Percentiles rank a stretch among this genome's conserved stretches.
Conservation (phyloP, 805 yeast species). For the Nakazawaea pomicola region DNA sequence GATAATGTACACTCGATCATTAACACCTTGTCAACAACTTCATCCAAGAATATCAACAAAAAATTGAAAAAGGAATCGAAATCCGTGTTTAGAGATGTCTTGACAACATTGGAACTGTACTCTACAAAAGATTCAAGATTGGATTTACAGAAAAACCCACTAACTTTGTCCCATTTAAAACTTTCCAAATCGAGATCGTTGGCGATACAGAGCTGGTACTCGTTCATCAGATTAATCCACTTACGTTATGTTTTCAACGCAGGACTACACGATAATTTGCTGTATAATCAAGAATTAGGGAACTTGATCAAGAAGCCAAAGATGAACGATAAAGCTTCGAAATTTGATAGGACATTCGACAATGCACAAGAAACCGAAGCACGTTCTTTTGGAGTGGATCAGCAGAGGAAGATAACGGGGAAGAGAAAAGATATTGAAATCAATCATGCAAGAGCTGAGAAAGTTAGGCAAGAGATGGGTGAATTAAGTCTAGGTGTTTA, state of each 20-base stretch:
- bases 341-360: constrained; percentile 12
- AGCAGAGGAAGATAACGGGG: constrained; percentile 15
- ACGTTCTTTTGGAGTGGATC: constrained; percentile 12
- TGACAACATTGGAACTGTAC: constrained; percentile 40
- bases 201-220: constrained; percentile 45
- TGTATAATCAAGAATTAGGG: constrained; percentile 29
- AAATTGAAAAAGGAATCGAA: constrained; percentile 57
- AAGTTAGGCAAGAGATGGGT: constrained; percentile 19
- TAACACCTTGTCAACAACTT: constrained; percentile 40
- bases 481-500: no score
- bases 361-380: constrained; percentile 14
- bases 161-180: constrained; percentile 28
- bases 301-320: constrained; percentile 20
- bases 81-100: constrained; percentile 56
- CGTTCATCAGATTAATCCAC: constrained; percentile 41
- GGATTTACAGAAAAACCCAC: constrained; percentile 24
- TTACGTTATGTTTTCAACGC: constrained; percentile 48
- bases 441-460: constrained; percentile 21
- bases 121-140: constrained; percentile 28
- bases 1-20: constrained; percentile 39
- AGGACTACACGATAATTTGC: constrained; percentile 45
- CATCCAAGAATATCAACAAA: constrained; percentile 54
- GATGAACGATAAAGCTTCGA: constrained; percentile 11
- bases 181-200: constrained; percentile 40
- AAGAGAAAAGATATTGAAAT: constrained; percentile 22